phyloP scores from a whole-genome alignment of 106 monocot genomes.

The Iris macrosiphon region DNA sequence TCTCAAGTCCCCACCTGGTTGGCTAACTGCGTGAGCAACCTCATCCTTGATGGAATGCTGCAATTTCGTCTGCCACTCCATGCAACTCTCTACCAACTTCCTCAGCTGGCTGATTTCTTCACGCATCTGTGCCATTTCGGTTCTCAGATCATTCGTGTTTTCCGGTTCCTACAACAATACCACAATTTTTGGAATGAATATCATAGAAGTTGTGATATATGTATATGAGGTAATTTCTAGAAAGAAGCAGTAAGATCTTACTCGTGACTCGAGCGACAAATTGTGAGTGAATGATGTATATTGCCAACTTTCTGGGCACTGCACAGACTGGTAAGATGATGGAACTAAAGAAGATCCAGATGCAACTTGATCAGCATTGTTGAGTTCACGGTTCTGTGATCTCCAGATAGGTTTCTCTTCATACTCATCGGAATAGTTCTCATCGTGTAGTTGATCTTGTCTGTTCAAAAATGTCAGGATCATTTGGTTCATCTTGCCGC shows the following conservation, averaged over 20 bases:
- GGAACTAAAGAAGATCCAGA: conserved; percentile 36
- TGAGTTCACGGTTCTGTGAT: conserved; percentile 16
- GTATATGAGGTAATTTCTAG: not conserved
- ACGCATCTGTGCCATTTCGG: conserved; percentile 41
- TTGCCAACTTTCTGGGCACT: conserved; percentile 23
- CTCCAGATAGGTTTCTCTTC: conserved; percentile 18
- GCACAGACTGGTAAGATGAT: conserved; percentile 14
- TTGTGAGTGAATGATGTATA: conserved; percentile 17
- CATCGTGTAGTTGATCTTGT: conserved; percentile 28
- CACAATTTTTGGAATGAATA: not conserved
- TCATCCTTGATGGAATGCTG: conserved; percentile 50
- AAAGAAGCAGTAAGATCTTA: conserved; percentile 8
- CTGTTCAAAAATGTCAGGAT: conserved; percentile 31
- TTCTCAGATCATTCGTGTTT: conserved; percentile 30
- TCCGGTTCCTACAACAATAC: conserved; percentile 36
- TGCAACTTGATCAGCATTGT: conserved; percentile 22
- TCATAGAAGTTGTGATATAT: not conserved
- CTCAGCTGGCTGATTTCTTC: conserved; percentile 48
- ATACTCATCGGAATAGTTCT: conserved; percentile 20
- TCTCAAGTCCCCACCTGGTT: conserved; percentile 27
- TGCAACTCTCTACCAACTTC: conserved; percentile 55
- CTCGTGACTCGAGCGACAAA: conserved; percentile 21
- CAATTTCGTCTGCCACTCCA: conserved; percentile 50
- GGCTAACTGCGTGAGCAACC: conserved; percentile 27
- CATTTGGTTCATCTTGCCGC: conserved; percentile 45